A percentile compares a stretch with the other conserved stretches of the same genome.
Evolutionary conservation across 306 rosid species (phyloP).

Genomic region (Cucurbita ficifolia): DNA sequence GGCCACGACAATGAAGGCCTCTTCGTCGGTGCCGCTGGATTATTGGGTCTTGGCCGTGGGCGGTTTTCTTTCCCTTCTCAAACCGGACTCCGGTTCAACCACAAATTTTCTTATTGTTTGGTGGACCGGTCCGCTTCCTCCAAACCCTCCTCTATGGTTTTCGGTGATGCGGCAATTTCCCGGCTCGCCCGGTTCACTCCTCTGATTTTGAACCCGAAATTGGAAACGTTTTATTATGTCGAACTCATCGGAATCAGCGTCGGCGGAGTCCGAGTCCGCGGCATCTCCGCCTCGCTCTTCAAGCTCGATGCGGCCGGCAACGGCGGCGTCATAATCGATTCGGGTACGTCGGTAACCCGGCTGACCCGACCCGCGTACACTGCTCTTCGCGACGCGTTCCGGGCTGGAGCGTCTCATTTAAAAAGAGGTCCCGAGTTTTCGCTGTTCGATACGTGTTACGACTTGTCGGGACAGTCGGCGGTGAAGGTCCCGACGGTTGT

Average conservation of each 20-base stretch:
- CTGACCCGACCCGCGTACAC: conserved; percentile 38
- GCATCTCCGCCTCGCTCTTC: conserved; percentile 29
- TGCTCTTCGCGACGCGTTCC: conserved; percentile 35
- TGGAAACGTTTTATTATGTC: conserved; percentile 44
- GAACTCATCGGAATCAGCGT: conserved; percentile 46
- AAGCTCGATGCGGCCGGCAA: conserved; percentile 31
- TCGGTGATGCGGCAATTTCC: conserved; percentile 39
- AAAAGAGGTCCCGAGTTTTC: conserved; percentile 49
- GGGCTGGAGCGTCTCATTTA: conserved; percentile 23
- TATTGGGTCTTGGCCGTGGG: conserved; percentile 45
- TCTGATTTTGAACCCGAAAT: conserved; percentile 28
- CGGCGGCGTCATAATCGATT: conserved; percentile 58
- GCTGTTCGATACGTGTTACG: conserved; percentile 50
- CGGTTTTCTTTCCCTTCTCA: conserved; percentile 39
- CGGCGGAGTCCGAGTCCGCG: conserved; percentile 36
- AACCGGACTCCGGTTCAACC: conserved; percentile 37
- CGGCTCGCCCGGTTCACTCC: conserved; percentile 51
- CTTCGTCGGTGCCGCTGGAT: conserved; percentile 48
- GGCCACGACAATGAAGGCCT: conserved; percentile 51
- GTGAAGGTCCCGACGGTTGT: conserved; percentile 58
- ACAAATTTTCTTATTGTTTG: conserved; percentile 50
- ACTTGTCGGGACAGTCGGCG: conserved; percentile 29
- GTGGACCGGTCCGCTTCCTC: conserved; percentile 45
- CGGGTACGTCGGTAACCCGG: conserved; percentile 55
- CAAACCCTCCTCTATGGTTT: conserved; percentile 33